phyloP scores from a whole-genome alignment of 202 grass and related monocot genomes.

The Digitaria exilis region DNA sequence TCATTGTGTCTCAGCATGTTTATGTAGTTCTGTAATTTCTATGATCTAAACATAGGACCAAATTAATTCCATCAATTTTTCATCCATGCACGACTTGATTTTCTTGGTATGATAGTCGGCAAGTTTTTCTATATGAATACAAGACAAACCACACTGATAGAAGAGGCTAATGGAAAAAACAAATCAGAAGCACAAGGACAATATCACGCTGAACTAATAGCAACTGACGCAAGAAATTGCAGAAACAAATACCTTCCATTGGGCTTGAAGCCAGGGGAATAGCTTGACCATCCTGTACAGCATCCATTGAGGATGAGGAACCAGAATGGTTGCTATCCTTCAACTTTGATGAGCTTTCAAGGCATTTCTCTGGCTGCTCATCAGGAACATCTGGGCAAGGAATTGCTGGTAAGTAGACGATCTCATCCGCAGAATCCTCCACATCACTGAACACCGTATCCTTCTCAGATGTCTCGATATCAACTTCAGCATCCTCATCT shows the following conservation, averaged over 20 bases:
- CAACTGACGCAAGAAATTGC: not conserved
- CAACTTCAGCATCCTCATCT: slow-evolving; percentile 76
- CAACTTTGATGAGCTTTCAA: slow-evolving; percentile 78
- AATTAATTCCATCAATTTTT: slow-evolving; percentile 11
- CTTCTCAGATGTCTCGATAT: slow-evolving; percentile 69
- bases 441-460: slow-evolving; percentile 63
- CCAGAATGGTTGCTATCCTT: slow-evolving; percentile 89
- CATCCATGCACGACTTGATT: too few species aligned
- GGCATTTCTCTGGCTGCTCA: slow-evolving; percentile 81
- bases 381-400: slow-evolving; percentile 72
- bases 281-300: slow-evolving; percentile 58
- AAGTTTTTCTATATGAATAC: slow-evolving; percentile 2
- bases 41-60: not conserved
- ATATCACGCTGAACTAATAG: slow-evolving; percentile 4
- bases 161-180: slow-evolving; percentile 13
- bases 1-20: not conserved
- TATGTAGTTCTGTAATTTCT: not conserved
- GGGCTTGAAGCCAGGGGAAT: slow-evolving; percentile 76
- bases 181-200: slow-evolving; percentile 5
- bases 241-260: slow-evolving; percentile 62
- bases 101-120: not conserved
- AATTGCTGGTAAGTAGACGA: slow-evolving; percentile 71
- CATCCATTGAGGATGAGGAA: slow-evolving; percentile 79
- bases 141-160: slow-evolving; percentile 9
- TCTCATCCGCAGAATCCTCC: slow-evolving; percentile 53